Percentiles rank a stretch among this genome's conserved stretches.
Evolutionary conservation across 2,329 filamentous ascomycete species (phyloP).

Genomic region (Paracamarosporium sp.): DNA sequence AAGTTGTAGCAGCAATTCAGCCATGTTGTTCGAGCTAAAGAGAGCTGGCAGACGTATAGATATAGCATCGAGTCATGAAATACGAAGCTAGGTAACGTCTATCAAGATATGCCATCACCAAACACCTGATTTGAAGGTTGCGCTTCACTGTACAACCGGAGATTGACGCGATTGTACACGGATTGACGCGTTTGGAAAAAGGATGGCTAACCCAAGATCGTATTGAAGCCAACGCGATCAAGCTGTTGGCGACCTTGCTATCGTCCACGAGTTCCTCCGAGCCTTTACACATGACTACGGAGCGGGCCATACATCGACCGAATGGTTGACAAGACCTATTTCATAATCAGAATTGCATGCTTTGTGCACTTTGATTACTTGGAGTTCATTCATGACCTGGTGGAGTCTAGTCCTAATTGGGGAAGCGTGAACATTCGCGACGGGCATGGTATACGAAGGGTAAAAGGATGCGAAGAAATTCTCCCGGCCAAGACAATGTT

Average conservation of each 20-base stretch:
- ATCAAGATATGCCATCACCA: no score
- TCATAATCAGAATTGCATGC: no score
- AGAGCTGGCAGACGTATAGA: not conserved
- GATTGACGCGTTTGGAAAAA: no score
- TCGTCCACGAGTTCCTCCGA: no score
- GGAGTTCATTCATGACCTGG: not conserved
- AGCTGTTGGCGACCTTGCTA: no score
- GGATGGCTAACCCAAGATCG: no score
- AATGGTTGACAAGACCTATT: no score
- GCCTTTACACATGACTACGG: not conserved
- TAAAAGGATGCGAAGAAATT: not conserved
- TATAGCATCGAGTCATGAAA: not conserved
- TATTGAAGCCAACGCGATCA: no score
- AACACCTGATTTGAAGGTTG: not conserved
- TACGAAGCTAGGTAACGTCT: not conserved
- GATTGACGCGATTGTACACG: no score
- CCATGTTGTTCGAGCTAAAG: not conserved
- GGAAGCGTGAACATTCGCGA: not conserved
- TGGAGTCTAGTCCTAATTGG: not conserved
- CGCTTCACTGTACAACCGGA: no score
- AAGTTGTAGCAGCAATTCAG: slow-evolving; percentile 32
- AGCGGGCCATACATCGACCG: not conserved
- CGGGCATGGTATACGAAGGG: not conserved
- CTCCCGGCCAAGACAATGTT: not conserved
- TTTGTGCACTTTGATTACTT: not conserved